phyloP scores from a whole-genome alignment of 495 filamentous ascomycete genomes.

The Darksidea phi region DNA sequence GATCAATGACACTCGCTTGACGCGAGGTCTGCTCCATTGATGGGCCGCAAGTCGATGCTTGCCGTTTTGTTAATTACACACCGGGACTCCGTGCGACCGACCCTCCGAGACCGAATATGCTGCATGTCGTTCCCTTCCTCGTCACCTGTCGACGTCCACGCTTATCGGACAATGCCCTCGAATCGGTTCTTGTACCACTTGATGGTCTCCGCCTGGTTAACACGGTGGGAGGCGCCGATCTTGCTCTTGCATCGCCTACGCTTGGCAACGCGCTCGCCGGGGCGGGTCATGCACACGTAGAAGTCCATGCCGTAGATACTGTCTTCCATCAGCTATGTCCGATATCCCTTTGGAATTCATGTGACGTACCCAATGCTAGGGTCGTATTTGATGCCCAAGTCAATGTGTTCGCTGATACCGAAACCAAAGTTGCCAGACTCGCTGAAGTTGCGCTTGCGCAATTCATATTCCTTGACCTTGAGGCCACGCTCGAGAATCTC shows the following conservation, averaged over 20 bases:
- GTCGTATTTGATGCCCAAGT: conserved; percentile 99
- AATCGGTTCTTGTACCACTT: conserved; percentile 99
- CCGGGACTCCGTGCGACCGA: conserved; percentile 25
- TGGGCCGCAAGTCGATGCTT: conserved; percentile 38
- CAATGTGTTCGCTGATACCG: conserved; percentile 99
- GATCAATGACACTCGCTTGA: conserved; percentile 30
- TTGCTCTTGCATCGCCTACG: conserved; percentile 83
- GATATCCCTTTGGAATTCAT: background rate
- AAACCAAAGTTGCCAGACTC: conserved; percentile 99
- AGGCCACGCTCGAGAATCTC: conserved; percentile 99
- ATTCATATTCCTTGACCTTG: conserved; percentile 99
- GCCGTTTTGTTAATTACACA: conserved; percentile 32
- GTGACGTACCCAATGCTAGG: conserved; percentile 48
- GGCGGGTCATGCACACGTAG: conserved; percentile 99
- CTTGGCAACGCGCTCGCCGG: conserved; percentile 95
- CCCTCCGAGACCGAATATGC: conserved; percentile 23
- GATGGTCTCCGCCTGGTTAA: conserved; percentile 89
- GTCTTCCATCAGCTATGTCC: conserved; percentile 4
- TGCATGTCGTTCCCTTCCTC: conserved; percentile 10
- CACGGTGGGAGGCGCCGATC: conserved; percentile 85
- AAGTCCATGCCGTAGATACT: conserved; percentile 99
- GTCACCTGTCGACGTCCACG: conserved; percentile 1
- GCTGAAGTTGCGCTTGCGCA: conserved; percentile 98
- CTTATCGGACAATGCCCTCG: conserved; percentile 95
- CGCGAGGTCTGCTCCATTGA: conserved; percentile 35